Evolutionary conservation across 345 rosid species (phyloP), one percentile per base, ranked within the genome.

Genomic region (Orychophragmus violaceus): DNA sequence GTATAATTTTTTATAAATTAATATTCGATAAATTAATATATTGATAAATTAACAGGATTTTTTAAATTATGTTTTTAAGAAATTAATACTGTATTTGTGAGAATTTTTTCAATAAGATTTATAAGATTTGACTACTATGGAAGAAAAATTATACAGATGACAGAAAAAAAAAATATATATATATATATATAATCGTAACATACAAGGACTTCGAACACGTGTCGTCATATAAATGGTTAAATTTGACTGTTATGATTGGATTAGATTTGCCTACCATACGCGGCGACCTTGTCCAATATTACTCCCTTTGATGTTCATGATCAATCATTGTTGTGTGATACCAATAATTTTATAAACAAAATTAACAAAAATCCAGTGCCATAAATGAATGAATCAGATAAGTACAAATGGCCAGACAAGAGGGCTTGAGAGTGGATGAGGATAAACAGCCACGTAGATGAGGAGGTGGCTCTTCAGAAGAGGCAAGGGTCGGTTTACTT

Each of bases 401-500:
- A 41, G 2, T 41, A 14, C 46, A 41, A 41, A 19, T 41, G 46
- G 19, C 46, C 9, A n/a, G 7, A 41, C 46, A 41, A 41, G 46
- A 41, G 44, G 46, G 46, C 19, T 41, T 16, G 46, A 14, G 46
- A 41, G 45, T 14, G 45, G 19, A 41, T 41, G 46, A 41, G 46
- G 46, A 41, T 41, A 14, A 14, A 9, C 19, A 14, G 46, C 46
- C 46, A 14, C 19, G 46, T 41, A 41, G 46, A 41, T 1, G 46
- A 41, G 19, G 46, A 41, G 2, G 46, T 41, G 46, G 46, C 46
- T 41, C 46, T 41, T n/a, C n/a, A n/a, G 72, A 50, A 60, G 52
- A 66, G 72, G 62, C 77, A 60, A 74, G 32, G 68, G 77, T 74
- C 77, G 72, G 77, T 74, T 74, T 66, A 66, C 30, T 59, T 59